Conservation (phyloP, 352 stramenopile genomes). For the Globisporangium paroecandrum region DNA sequence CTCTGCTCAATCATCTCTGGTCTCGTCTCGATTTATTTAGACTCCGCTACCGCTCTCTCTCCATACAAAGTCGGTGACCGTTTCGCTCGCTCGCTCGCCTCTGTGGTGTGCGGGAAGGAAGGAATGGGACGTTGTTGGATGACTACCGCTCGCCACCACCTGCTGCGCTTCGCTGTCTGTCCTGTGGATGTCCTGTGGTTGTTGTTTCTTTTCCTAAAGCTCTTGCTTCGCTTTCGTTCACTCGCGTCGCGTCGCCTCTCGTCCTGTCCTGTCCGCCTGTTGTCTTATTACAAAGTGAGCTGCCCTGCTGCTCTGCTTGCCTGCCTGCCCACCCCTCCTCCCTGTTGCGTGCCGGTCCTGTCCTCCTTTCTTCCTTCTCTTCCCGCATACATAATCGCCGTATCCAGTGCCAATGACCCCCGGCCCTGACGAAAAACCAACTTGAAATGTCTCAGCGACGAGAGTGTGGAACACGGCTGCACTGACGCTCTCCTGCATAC, state of each 20-base stretch:
- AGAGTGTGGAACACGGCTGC: neutral
- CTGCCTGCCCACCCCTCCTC: neutral
- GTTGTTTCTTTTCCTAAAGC: neutral
- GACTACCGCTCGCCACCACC: neutral
- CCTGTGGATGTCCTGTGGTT: neutral
- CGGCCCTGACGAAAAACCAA: constrained; percentile 7
- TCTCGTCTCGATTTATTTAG: neutral
- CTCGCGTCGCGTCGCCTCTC: neutral
- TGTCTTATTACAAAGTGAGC: constrained; percentile 4
- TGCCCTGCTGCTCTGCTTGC: neutral
- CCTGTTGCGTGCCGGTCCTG: constrained; percentile 1
- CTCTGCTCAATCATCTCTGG: constrained; percentile 16
- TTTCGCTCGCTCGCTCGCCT: neutral
- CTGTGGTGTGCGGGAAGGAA: neutral
- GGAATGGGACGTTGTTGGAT: neutral
- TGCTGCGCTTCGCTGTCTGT: neutral
- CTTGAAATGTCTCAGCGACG: constrained; percentile 3
- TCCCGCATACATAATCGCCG: constrained; percentile 6
- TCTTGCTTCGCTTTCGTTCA: neutral
- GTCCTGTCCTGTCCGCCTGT: constrained; percentile 5
- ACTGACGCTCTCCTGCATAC: neutral
- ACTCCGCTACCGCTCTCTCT: neutral
- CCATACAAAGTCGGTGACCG: constrained; percentile 3
- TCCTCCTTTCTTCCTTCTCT: neutral
- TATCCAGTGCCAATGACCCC: constrained; percentile 4